phyloP scores from a whole-genome alignment of 2,329 filamentous ascomycete genomes.

The Phaeosphaeria sp. region DNA sequence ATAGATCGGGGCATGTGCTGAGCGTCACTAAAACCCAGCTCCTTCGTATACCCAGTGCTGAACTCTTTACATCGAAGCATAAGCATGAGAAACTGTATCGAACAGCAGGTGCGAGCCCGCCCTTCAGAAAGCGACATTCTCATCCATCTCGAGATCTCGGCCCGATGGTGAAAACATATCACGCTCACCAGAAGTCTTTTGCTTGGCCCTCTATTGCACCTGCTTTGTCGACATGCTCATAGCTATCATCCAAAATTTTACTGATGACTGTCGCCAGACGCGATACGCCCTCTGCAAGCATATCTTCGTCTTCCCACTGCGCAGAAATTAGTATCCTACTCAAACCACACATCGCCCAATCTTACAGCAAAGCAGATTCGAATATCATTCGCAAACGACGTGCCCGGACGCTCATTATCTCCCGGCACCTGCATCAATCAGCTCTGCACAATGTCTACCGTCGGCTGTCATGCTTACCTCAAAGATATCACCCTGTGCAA shows the following conservation, averaged over 20 bases:
- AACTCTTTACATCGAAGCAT: too few relatives aligned
- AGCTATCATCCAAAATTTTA: conserved; percentile 43
- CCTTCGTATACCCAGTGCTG: too few relatives aligned
- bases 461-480: conserved; percentile 52
- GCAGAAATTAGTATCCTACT: conserved; percentile 9
- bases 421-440: conserved; percentile 49
- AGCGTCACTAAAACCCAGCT: too few relatives aligned
- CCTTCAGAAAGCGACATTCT: too few relatives aligned
- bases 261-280: conserved; percentile 63
- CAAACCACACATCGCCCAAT: not conserved
- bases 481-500: conserved; percentile 70
- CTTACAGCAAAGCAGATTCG: conserved; percentile 44
- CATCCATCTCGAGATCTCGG: too few relatives aligned
- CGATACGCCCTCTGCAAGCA: conserved; percentile 71
- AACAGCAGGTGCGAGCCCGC: too few relatives aligned
- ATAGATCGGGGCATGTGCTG: too few relatives aligned
- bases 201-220: conserved; percentile 25
- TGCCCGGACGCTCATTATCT: conserved; percentile 52
- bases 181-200: conserved; percentile 44
- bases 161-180: too few relatives aligned
- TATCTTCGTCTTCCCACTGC: conserved; percentile 67
- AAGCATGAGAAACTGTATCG: too few relatives aligned
- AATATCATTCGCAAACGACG: conserved; percentile 63
- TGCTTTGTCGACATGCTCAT: conserved; percentile 17
- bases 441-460: conserved; percentile 37